A percentile compares a stretch with the other conserved stretches of the same genome.
phyloP scores from a whole-genome alignment of 192 early-diverging fungal genomes.

The Pecoramyces ruminantium region DNA sequence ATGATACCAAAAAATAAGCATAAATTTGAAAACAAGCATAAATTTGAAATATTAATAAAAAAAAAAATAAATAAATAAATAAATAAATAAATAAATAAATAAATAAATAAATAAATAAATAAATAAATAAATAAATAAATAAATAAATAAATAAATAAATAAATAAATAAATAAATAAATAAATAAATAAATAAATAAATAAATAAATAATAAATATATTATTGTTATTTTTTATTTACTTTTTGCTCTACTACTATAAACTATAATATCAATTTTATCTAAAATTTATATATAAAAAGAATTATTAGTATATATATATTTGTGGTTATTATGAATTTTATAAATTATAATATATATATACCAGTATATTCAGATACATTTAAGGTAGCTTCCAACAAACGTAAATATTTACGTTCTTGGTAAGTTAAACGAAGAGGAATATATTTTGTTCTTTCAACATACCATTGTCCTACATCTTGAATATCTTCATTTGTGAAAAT shows the following conservation, averaged over 20 bases:
- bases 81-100: too few species aligned
- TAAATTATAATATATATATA: conserved; percentile 25
- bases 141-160: too few species aligned
- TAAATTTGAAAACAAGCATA: too few species aligned
- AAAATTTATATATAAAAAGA: not conserved
- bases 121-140: too few species aligned
- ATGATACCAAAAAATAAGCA: too few species aligned
- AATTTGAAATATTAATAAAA: too few species aligned
- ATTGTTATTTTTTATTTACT: not conserved
- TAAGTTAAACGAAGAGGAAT: conserved; percentile 84
- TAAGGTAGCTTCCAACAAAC: conserved; percentile 86
- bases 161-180: too few species aligned
- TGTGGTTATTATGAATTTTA: not conserved
- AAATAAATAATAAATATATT: too few species aligned
- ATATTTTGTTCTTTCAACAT: conserved; percentile 71
- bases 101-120: too few species aligned
- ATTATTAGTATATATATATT: too few species aligned
- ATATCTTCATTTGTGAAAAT: not conserved
- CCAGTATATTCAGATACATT: conserved; percentile 74
- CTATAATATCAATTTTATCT: conserved; percentile 61
- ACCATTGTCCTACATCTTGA: conserved; percentile 27
- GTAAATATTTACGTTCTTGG: conserved; percentile 79
- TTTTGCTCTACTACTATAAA: not conserved
- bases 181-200: too few species aligned
- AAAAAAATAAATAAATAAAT: not conserved